A percentile compares a stretch with the other conserved stretches of the same genome.
Conservation (phyloP, 2,329 filamentous ascomycete genomes). For the Aspergillus sp. region DNA sequence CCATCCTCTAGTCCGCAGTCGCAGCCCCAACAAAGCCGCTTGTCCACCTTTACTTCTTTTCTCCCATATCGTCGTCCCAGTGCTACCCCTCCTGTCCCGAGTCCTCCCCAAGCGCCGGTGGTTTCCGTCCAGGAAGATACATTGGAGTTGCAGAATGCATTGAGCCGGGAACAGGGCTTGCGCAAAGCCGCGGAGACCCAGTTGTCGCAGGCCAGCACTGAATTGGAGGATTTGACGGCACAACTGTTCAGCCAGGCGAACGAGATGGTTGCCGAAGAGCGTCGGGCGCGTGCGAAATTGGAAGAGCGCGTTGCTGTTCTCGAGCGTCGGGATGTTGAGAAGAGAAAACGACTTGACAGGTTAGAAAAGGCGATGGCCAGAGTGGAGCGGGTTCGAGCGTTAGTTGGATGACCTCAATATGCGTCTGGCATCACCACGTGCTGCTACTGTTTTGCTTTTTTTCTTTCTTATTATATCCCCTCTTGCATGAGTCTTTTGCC, state of each 20-base stretch:
- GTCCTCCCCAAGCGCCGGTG: slow-evolving; percentile 15
- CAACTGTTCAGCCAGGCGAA: slow-evolving; percentile 61
- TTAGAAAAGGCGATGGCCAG: slow-evolving; percentile 54
- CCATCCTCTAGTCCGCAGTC: slow-evolving; percentile 17
- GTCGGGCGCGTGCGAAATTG: slow-evolving; percentile 52
- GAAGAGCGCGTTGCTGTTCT: slow-evolving; percentile 44
- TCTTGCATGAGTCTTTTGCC: too few relatives aligned
- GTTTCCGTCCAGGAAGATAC: slow-evolving; percentile 18
- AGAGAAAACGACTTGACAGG: slow-evolving; percentile 48
- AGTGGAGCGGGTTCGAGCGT: slow-evolving; percentile 53
- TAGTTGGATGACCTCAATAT: slow-evolving; percentile 38
- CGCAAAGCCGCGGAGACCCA: slow-evolving; percentile 56
- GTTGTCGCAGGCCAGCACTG: slow-evolving; percentile 49
- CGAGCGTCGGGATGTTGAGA: slow-evolving; percentile 44
- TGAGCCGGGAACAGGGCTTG: slow-evolving; percentile 51
- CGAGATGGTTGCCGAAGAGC: slow-evolving; percentile 61
- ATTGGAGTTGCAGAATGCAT: slow-evolving; percentile 48
- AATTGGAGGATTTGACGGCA: slow-evolving; percentile 59
- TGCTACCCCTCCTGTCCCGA: slow-evolving; percentile 22
- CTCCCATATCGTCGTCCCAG: slow-evolving; percentile 35
- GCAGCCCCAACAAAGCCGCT: slow-evolving; percentile 27
- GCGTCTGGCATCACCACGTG: too few relatives aligned
- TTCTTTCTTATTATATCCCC: too few relatives aligned
- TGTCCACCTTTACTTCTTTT: slow-evolving; percentile 34
- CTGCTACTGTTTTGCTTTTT: too few relatives aligned